Evolutionary conservation across 2,329 filamentous ascomycete species (phyloP).

Genomic region (Lachnellula occidentalis): DNA sequence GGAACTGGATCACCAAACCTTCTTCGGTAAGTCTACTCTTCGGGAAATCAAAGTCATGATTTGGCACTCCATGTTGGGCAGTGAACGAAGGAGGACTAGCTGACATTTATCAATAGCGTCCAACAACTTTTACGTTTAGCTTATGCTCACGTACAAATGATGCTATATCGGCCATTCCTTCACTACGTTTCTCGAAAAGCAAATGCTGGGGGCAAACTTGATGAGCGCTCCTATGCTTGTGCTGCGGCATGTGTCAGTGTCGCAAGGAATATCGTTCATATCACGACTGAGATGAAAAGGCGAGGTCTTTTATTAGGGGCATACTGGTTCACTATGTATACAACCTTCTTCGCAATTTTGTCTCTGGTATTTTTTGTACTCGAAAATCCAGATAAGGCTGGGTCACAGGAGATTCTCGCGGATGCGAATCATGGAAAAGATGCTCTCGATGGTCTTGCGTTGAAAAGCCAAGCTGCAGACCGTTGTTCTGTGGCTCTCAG

Average conservation of each 20-base stretch:
- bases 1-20: slow-evolving; percentile 69
- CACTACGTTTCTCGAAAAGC: slow-evolving; percentile 71
- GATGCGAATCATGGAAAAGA: slow-evolving; percentile 83
- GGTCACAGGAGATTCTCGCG: slow-evolving; percentile 72
- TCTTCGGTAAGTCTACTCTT: slow-evolving; percentile 54
- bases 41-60: not conserved
- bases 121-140: slow-evolving; percentile 72
- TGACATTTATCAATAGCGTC: slow-evolving; percentile 37
- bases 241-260: slow-evolving; percentile 56
- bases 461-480: slow-evolving; percentile 83
- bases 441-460: slow-evolving; percentile 71
- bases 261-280: slow-evolving; percentile 69
- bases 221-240: slow-evolving; percentile 74
- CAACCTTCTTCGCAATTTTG: slow-evolving; percentile 75
- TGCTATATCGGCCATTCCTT: slow-evolving; percentile 76
- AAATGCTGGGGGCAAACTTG: slow-evolving; percentile 49
- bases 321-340: slow-evolving; percentile 84
- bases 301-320: slow-evolving; percentile 71
- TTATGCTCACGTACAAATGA: slow-evolving; percentile 79
- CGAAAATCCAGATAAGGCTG: slow-evolving; percentile 71
- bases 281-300: slow-evolving; percentile 71
- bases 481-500: slow-evolving; percentile 72
- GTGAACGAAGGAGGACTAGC: too few relatives aligned
- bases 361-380: slow-evolving; percentile 75
- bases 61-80: not conserved